Base-by-base conservation (phyloP, 352 stramenopile species). In the Globisporangium okanoganense region DNA sequence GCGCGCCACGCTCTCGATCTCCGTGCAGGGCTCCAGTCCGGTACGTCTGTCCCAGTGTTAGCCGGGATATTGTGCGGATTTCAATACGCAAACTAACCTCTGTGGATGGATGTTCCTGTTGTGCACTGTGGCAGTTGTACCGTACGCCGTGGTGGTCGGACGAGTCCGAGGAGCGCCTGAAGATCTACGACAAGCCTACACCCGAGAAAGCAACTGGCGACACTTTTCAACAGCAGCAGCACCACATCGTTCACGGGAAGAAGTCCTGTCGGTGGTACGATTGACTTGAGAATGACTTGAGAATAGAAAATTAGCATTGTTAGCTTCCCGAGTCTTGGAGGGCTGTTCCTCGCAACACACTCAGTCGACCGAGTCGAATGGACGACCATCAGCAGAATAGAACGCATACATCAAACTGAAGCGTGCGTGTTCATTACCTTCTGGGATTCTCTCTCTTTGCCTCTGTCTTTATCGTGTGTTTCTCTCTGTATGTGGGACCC, bases 231-330 rank as follows among this genome's bases (percentile, higher is more conserved):
- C 44, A 3, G 9, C 56, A 29, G n/a, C 43, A 22, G 51, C 61
- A 62, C 27, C 71, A 55, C 35, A 40, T 59, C 10, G 73, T 75
- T 14, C 62, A 79, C 44, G 62, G 64, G 24, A 79, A 82, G 35
- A 73, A 77, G 48, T 67, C 56, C 2, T 75, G 63, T 60, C 76
- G 73, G 58, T 86, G 77, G 79, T 87, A 83, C 47, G 77, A 87
- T 54, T 89, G 51, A 69, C 29, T 33, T 36, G 13, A 20, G 16
- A 22, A 10, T 2, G 18, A 5, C 40, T 45, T 22, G 40, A 45
- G 2, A 18, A 22, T 7, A 22, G 16, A 3, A 33, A 18, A 10
- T 45, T 45, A 45, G 18, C 40, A 33, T 33, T 3, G 29, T 33
- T 33, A 33, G 29, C 29, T 33, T 33, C 16, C n/a, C 18, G 16